These are phyloP conservation scores for Leptomonas seymouri DNA, from an alignment of 208 protist genomes.

Conservation along the genomic window DNA sequence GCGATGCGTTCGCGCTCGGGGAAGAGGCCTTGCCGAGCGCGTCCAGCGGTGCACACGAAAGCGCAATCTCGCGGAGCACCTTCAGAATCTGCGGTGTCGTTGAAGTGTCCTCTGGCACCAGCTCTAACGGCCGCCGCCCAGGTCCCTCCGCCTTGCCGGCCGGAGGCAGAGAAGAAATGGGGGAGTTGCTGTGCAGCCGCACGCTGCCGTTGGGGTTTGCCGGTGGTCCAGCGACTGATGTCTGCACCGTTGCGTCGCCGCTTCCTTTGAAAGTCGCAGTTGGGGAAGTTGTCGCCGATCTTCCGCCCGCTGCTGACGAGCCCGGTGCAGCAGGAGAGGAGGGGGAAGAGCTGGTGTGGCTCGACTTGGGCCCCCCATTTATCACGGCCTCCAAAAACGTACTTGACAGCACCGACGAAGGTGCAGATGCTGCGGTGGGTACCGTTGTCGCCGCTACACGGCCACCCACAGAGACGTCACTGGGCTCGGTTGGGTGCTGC, in stretches of 20 bases:
- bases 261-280: background rate
- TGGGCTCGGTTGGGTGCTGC: background rate
- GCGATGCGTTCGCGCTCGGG: background rate
- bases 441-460: background rate
- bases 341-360: background rate
- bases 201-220: background rate
- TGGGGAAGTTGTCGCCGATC: slow-evolving; percentile 2
- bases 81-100: slow-evolving; percentile 41
- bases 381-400: slow-evolving; percentile 28
- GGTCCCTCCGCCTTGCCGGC: background rate
- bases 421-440: background rate
- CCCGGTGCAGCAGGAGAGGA: background rate
- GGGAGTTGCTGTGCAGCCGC: background rate
- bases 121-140: slow-evolving; percentile 26
- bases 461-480: background rate
- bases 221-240: background rate
- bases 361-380: slow-evolving; percentile 12
- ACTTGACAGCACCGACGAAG: background rate
- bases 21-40: slow-evolving; percentile 7
- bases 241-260: background rate
- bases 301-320: background rate
- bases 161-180: background rate
- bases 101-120: slow-evolving; percentile 43
- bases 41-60: slow-evolving; percentile 45
- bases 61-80: slow-evolving; percentile 55